Conservation (phyloP, 768 basidiomycete genomes). For the Tephrocybe sp. region DNA sequence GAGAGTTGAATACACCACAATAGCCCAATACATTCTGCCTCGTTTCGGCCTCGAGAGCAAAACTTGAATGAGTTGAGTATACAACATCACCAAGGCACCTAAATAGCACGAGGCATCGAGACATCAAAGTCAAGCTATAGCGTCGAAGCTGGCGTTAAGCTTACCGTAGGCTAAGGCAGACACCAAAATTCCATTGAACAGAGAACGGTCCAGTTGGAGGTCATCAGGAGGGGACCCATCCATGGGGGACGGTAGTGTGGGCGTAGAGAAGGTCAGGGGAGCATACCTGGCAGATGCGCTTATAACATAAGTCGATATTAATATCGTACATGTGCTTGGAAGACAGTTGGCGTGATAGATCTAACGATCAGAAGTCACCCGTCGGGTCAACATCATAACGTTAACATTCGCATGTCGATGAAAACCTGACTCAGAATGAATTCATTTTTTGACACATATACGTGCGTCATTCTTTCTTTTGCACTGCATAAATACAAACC, state of each 20-base stretch:
- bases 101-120: not conserved
- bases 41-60: conserved; percentile 20
- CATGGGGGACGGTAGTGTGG: conserved; percentile 7
- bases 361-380: conserved; percentile 11
- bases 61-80: conserved; percentile 19
- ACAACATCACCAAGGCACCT: conserved; percentile 22
- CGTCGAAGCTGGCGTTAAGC: not conserved
- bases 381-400: conserved; percentile 1
- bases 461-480: too few species aligned
- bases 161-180: conserved; percentile 19
- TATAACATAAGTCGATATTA: conserved; percentile 12
- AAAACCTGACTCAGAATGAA: too few species aligned
- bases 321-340: conserved; percentile 5
- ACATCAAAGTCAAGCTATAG: not conserved
- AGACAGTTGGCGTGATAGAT: conserved; percentile 15
- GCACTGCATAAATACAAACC: too few species aligned
- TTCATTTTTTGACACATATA: too few species aligned
- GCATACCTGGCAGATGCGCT: conserved; percentile 8
- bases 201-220: conserved; percentile 8
- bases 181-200: conserved; percentile 16
- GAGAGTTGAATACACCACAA: conserved; percentile 17
- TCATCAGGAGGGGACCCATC: not conserved
- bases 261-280: conserved; percentile 12
- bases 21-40: conserved; percentile 18
- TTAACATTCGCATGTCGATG: too few species aligned